A percentile compares a stretch with the other conserved stretches of the same genome.
phyloP scores from a whole-genome alignment of 2,329 filamentous ascomycete genomes.

The Sclerotinia subarctica region DNA sequence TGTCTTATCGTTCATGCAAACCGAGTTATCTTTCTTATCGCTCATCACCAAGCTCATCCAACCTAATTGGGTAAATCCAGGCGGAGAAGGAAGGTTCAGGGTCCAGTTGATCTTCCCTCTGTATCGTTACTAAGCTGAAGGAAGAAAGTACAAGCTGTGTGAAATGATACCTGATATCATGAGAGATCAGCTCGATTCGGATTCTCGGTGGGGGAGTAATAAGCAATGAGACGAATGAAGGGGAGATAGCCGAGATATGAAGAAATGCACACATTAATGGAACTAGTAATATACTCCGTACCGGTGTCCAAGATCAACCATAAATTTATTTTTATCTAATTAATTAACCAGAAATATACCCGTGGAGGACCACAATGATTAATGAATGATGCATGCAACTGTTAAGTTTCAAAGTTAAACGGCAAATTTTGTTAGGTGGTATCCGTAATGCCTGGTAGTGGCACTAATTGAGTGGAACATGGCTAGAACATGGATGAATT shows the following conservation, averaged over 20 bases:
- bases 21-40: background rate
- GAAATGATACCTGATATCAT: background rate
- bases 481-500: background rate
- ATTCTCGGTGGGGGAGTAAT: background rate
- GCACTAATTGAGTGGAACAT: background rate
- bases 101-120: background rate
- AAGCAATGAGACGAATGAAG: background rate
- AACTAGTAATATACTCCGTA: background rate
- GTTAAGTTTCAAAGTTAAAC: too few relatives aligned
- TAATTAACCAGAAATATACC: background rate
- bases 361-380: background rate
- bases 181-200: background rate
- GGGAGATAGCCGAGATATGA: slow-evolving; percentile 5
- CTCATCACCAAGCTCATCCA: background rate
- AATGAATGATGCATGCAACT: too few relatives aligned
- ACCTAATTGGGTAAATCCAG: slow-evolving; percentile 3
- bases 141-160: background rate
- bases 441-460: background rate
- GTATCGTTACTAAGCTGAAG: background rate
- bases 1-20: slow-evolving; percentile 12
- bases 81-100: slow-evolving; percentile 2
- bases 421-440: background rate
- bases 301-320: too few relatives aligned
- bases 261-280: background rate
- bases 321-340: background rate